Evolutionary conservation across 352 stramenopile species (phyloP).

Genomic region (Nothophytophthora sp.): DNA sequence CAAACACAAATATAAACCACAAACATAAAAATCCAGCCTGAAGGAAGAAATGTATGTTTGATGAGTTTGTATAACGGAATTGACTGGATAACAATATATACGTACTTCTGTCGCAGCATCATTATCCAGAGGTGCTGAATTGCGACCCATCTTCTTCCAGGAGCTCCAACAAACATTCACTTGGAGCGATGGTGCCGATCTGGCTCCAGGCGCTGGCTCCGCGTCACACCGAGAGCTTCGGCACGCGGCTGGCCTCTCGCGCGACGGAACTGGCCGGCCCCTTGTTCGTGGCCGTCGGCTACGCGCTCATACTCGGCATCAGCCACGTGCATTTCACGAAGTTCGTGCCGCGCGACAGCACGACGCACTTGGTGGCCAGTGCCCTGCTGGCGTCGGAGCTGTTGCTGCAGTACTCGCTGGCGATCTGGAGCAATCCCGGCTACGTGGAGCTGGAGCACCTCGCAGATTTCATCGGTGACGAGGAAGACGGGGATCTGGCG

Average conservation of each 20-base stretch:
- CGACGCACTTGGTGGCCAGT: conserved; percentile 15
- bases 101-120: too few species aligned
- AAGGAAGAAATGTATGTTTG: not conserved
- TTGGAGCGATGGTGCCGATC: too few species aligned
- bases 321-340: conserved; percentile 34
- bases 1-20: too few species aligned
- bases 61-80: not conserved
- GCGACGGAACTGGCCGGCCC: conserved; percentile 2
- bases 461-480: not conserved
- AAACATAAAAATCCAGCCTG: not conserved
- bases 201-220: not conserved
- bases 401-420: conserved; percentile 43
- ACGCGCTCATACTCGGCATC: conserved; percentile 30
- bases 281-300: conserved; percentile 30
- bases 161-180: too few species aligned
- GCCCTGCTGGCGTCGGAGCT: conserved; percentile 35
- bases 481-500: not conserved
- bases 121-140: too few species aligned
- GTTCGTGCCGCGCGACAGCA: conserved; percentile 18
- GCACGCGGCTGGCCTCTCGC: not conserved
- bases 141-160: too few species aligned
- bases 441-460: conserved; percentile 21
- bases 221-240: not conserved
- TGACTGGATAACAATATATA: too few species aligned
- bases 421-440: conserved; percentile 40